Conservation (phyloP, 129 eudicot species). For the Flaveria bidentis region DNA sequence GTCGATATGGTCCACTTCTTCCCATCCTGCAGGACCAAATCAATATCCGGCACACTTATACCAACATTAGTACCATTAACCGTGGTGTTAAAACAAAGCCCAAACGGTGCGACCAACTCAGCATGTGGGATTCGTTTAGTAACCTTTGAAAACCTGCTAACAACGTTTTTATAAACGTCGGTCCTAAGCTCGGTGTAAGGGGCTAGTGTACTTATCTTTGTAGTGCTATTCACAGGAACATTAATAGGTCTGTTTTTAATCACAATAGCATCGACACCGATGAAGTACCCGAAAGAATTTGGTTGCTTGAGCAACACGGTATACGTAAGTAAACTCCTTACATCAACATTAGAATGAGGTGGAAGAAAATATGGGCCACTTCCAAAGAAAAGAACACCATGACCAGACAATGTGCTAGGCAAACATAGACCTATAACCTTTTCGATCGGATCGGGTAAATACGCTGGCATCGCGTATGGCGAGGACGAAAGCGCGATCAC, state of each 20-base stretch:
- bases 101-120: constrained; percentile 7
- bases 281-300: constrained; percentile 21
- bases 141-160: constrained; percentile 7
- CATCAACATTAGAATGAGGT: neutral
- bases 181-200: constrained; percentile 23
- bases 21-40: constrained; percentile 1
- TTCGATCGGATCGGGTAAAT: neutral
- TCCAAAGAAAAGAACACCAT: constrained; percentile 2
- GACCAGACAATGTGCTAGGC: neutral
- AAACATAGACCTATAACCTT: constrained; percentile 1
- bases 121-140: constrained; percentile 18
- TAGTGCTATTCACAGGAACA: neutral
- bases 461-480: neutral
- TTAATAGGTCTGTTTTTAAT: neutral
- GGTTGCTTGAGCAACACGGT: constrained; percentile 7
- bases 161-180: constrained; percentile 13
- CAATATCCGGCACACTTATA: constrained; percentile 12
- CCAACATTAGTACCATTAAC: neutral
- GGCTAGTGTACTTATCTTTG: constrained; percentile 21
- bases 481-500: constrained; percentile 16
- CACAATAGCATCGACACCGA: neutral
- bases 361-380: constrained; percentile 13
- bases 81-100: constrained; percentile 15
- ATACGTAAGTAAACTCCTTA: constrained; percentile 11
- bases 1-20: constrained; percentile 17